Evolutionary conservation across 2,329 filamentous ascomycete species (phyloP), one percentile per base, ranked within the genome.

Genomic region (Penicillium sp.): DNA sequence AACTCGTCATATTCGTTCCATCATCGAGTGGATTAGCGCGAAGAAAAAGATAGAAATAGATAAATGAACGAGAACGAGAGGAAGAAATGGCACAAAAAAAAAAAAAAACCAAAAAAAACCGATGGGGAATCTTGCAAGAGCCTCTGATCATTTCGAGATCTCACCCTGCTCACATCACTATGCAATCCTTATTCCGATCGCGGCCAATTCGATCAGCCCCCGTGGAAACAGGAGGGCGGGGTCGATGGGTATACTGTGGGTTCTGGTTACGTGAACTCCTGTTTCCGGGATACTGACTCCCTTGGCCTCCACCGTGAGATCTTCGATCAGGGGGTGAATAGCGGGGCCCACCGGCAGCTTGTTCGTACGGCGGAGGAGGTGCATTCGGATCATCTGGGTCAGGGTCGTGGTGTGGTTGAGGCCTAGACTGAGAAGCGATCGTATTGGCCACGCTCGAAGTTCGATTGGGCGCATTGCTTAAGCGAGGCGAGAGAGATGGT

Each of bases 321-420:
- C 76, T 76, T 46, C 72, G 66, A 13, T 66, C 63, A 0, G 81
- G 79, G 1, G 81, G 80, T 16, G 78, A 72, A 59, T 86, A 87
- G 2, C 78, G 78, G n/a, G 78, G 77, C 40, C 78, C 77, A 13
- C 74, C 79, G 0, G 84, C 79, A 16, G 84, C 83, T 67, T 87
- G 83, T 67, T 88, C 86, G 63, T 89, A 89, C 0, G 81, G 80
- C 4, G 86, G 86, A 1, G 84, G 85, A 1, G 84, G 84, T 0
- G 77, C 80, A 23, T 64, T 61, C 8, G 60, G 61, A 27, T 84
- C 79, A 23, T 81, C 78, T 47, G 62, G 74, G 44, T 71, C 75
- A 52, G 43, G 42, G 0, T 47, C 53, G 19, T 29, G 34, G 16
- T 57, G 56, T 53, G 53, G 58, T 29, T 48, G 61, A 45, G 43